Conservation (phyloP, 2,329 filamentous ascomycete species). For the Alternaria consortialis region DNA sequence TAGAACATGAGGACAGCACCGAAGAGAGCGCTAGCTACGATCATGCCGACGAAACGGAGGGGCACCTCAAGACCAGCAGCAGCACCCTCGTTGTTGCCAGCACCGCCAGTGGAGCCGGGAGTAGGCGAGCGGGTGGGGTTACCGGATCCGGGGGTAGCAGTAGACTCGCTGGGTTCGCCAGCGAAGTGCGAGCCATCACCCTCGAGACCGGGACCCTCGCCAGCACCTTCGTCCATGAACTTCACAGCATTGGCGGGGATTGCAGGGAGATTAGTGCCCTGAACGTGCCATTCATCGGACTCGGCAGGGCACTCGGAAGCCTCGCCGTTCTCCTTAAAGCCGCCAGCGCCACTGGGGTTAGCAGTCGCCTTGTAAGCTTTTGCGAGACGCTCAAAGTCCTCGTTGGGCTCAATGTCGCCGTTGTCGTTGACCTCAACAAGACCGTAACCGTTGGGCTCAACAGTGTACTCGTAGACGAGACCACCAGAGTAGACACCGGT, state of each 20-base stretch:
- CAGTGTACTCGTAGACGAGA: constrained; percentile 92
- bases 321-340: constrained; percentile 63
- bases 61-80: constrained; percentile 38
- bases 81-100: constrained; percentile 23
- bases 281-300: constrained; percentile 65
- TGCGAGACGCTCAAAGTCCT: constrained; percentile 70
- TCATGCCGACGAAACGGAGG: constrained; percentile 40
- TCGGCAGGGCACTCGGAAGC: constrained; percentile 64
- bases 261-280: constrained; percentile 61
- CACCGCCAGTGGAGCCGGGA: constrained; percentile 13
- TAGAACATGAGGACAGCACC: constrained; percentile 45
- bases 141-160: constrained; percentile 43
- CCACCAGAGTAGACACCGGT: constrained; percentile 91
- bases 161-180: constrained; percentile 39
- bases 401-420: constrained; percentile 63
- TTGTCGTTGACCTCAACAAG: constrained; percentile 71
- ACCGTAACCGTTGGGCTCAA: constrained; percentile 72
- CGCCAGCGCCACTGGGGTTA: constrained; percentile 65
- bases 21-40: constrained; percentile 44
- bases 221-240: constrained; percentile 67
- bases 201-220: constrained; percentile 63
- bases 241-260: constrained; percentile 65
- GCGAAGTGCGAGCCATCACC: constrained; percentile 56
- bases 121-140: constrained; percentile 35
- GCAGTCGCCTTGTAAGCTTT: constrained; percentile 59